Conservation (phyloP, 2,329 filamentous ascomycete genomes). For the Diplodia sapinea region DNA sequence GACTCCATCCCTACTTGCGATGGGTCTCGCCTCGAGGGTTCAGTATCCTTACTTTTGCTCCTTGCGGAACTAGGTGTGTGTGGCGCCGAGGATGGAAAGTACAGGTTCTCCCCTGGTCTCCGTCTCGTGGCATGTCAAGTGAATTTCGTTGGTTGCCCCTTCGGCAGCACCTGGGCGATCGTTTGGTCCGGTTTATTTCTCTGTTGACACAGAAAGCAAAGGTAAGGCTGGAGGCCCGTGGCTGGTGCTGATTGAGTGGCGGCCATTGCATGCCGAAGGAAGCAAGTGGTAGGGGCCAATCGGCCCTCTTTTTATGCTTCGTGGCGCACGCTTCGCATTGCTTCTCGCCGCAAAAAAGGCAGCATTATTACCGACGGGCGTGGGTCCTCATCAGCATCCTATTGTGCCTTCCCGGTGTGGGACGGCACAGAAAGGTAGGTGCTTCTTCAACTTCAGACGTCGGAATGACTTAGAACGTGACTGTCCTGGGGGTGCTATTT, state of each 20-base stretch:
- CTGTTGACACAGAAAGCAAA: neutral
- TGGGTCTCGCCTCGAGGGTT: neutral
- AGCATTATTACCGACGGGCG: neutral
- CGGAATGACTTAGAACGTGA: neutral
- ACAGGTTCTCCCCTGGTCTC: neutral
- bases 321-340: neutral
- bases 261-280: neutral
- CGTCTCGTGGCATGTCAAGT: too few relatives aligned
- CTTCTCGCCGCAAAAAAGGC: neutral
- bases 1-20: neutral
- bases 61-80: neutral
- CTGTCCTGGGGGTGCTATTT: neutral
- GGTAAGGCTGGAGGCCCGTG: too few relatives aligned
- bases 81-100: neutral
- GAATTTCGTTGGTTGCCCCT: too few relatives aligned
- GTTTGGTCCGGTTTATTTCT: too few relatives aligned
- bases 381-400: neutral
- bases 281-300: neutral
- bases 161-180: too few relatives aligned
- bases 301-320: neutral
- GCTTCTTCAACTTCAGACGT: neutral
- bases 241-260: too few relatives aligned
- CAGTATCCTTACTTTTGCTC: neutral
- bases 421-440: neutral
- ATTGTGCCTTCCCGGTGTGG: neutral